A percentile compares a stretch with the other conserved stretches of the same genome.
phyloP scores from a whole-genome alignment of 768 basidiomycete species.

The Mycena filopes region DNA sequence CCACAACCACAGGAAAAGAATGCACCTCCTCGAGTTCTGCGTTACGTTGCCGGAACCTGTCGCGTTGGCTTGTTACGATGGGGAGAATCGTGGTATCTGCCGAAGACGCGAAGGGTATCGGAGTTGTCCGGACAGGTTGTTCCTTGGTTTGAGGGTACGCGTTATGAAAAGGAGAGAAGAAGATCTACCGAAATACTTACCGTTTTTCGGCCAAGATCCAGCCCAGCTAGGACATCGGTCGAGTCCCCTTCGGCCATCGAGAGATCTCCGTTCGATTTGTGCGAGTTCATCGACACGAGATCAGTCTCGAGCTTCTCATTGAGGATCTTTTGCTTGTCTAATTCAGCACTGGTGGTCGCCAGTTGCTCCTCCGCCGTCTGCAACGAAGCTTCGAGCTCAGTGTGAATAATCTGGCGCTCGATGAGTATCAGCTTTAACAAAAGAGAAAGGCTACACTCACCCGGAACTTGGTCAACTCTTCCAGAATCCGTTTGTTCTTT shows the following conservation, averaged over 20 bases:
- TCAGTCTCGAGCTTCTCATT: slow-evolving; percentile 96
- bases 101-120: slow-evolving; percentile 76
- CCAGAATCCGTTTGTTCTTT: slow-evolving; percentile 93
- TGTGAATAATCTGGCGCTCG: slow-evolving; percentile 74
- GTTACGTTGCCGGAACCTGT: slow-evolving; percentile 97
- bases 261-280: slow-evolving; percentile 51
- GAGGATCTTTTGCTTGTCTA: slow-evolving; percentile 80
- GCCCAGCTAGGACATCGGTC: slow-evolving; percentile 72
- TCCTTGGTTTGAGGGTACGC: slow-evolving; percentile 38
- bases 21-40: slow-evolving; percentile 94
- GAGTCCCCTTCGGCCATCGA: slow-evolving; percentile 44
- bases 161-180: slow-evolving; percentile 14
- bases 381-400: slow-evolving; percentile 81
- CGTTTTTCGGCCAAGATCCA: slow-evolving; percentile 75
- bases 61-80: slow-evolving; percentile 96
- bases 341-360: slow-evolving; percentile 65
- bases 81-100: slow-evolving; percentile 97
- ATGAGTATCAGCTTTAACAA: slow-evolving; percentile 2
- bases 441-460: slow-evolving; percentile 53
- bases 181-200: slow-evolving; percentile 43
- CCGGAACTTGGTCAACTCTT: slow-evolving; percentile 92
- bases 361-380: slow-evolving; percentile 68
- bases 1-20: neutral
- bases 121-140: slow-evolving; percentile 60
- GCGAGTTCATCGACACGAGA: slow-evolving; percentile 81